Conservation (phyloP, 306 rosid species). For the Cucumis cinereus region DNA sequence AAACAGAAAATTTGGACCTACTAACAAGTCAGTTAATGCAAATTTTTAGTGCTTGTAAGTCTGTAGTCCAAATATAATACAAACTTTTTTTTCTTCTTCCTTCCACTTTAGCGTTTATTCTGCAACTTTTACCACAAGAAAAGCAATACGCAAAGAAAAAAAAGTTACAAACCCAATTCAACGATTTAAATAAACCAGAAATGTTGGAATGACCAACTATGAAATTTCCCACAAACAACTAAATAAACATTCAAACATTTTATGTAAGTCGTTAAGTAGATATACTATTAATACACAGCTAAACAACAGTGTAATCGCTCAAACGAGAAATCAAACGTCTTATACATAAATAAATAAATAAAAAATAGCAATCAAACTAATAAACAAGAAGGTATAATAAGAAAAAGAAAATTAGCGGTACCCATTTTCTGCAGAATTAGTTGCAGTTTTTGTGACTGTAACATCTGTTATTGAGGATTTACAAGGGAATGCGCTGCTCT, state of each 20-base stretch:
- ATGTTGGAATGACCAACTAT: not conserved
- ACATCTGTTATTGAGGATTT: constrained; percentile 25
- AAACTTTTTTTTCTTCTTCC: not conserved
- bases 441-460: constrained; percentile 14
- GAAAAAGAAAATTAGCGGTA: constrained; percentile 7
- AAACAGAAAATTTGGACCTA: no score
- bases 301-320: not conserved
- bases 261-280: not conserved
- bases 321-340: not conserved
- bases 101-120: not conserved
- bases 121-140: not conserved
- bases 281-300: not conserved
- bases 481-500: constrained; percentile 18
- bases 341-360: no score
- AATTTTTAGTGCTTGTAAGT: not conserved
- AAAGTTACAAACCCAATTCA: not conserved
- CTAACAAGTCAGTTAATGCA: no score
- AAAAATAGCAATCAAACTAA: not conserved
- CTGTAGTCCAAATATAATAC: not conserved
- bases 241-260: not conserved
- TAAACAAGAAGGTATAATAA: not conserved
- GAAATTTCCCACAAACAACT: not conserved
- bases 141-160: not conserved
- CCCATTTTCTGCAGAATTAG: constrained; percentile 32
- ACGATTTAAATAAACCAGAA: not conserved